Evolutionary conservation across 2,329 filamentous ascomycete genomes (phyloP), one percentile per base, ranked within the genome.

Genomic region (Cercospora beticola): DNA sequence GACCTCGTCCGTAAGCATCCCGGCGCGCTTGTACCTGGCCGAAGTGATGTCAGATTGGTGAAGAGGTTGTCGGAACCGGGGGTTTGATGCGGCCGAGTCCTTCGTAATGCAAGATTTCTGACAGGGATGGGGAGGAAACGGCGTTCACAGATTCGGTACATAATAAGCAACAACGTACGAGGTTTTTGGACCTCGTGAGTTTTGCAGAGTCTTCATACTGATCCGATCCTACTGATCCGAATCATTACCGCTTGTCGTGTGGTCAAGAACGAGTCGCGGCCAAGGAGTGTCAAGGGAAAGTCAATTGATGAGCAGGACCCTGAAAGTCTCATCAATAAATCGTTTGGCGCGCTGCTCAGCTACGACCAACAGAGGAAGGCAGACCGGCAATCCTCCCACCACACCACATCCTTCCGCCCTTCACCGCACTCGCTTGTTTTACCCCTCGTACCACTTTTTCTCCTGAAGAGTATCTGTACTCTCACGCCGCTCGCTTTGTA

Each of bases 251-350:
- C 16, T 36, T 36, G 56, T 36, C 56, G 16, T 14, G 56, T 23
- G 28, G 54, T 58, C 54, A 31, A 58, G 26, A 28, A 36, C 56
- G 16, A 59, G 14, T 40, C 36, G 16, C 16, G 6, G 36, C 36
- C 36, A n/a, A 59, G 28, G 16, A 36, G 28, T n/a, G 28, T n/a
- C 30, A 23, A 18, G 30, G 30, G 16, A 31, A n/a, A 28, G 56
- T 59, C 30, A 36, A 59, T 59, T 59, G 30, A 33, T 59, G 10
- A 59, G 18, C 10, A 8, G n/a, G 56, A 59, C 56, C 56, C 56
- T 59, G 56, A 36, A 59, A 59, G 56, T 59, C 16, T 59, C 36
- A 36, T 59, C 56, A 59, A 31, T 36, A 59, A 59, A 59, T 36
- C 56, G 18, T 59, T 21, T 21, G 56, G 28, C 56, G 18, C 49